Evolutionary conservation across 2,329 filamentous ascomycete genomes (phyloP).

Genomic region (Fusarium cyanostomum): DNA sequence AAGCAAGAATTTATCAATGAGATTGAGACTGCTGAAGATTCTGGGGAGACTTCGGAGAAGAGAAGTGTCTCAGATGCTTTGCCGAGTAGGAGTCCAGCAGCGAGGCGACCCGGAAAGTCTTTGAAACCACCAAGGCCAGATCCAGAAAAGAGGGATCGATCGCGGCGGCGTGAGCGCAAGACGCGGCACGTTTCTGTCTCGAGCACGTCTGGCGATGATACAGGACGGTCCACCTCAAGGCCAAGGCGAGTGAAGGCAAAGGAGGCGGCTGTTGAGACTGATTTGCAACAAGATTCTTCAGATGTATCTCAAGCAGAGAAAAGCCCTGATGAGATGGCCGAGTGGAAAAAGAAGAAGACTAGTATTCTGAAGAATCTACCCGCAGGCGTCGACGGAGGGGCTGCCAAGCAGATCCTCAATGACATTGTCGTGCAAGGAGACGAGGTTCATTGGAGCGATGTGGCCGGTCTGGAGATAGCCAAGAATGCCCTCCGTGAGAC

Average conservation of each 20-base stretch:
- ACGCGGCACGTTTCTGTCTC: conserved; percentile 37
- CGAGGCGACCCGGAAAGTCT: conserved; percentile 22
- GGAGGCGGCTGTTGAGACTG: conserved; percentile 50
- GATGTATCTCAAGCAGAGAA: conserved; percentile 56
- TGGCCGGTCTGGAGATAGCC: conserved; percentile 88
- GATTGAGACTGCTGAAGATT: conserved; percentile 33
- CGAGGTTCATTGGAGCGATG: conserved; percentile 93
- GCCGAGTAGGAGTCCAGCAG: conserved; percentile 27
- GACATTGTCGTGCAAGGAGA: conserved; percentile 96
- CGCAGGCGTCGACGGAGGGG: conserved; percentile 79
- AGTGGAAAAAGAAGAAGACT: conserved; percentile 70
- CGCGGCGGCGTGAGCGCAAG: conserved; percentile 34
- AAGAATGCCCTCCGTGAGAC: conserved; percentile 94
- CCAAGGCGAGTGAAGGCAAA: conserved; percentile 44
- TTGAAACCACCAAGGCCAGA: conserved; percentile 22
- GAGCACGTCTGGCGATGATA: conserved; percentile 42
- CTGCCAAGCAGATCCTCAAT: conserved; percentile 92
- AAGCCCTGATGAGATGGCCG: conserved; percentile 52
- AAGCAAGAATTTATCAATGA: conserved; percentile 31
- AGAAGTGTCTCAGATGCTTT: conserved; percentile 25
- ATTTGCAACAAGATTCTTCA: conserved; percentile 58
- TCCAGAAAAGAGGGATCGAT: conserved; percentile 26
- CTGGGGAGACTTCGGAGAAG: conserved; percentile 32
- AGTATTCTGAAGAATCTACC: conserved; percentile 80
- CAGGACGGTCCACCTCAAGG: conserved; percentile 37